Conservation (phyloP, 768 basidiomycete genomes). For the Lactarius akahatsu region DNA sequence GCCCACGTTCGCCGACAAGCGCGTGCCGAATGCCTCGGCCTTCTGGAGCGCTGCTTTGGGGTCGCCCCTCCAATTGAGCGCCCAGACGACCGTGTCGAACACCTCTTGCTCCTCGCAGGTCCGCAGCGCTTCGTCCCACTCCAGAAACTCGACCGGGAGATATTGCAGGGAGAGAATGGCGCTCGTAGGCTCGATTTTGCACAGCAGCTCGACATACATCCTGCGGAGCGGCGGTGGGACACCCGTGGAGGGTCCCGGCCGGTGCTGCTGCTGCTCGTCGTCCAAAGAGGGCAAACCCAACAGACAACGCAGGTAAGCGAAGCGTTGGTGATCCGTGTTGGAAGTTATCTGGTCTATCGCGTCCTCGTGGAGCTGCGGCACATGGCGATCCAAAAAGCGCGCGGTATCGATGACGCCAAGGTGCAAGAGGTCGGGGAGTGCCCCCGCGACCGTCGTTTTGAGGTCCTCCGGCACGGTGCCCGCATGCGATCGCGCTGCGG, state of each 20-base stretch:
- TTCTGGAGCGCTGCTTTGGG: slow-evolving; percentile 65
- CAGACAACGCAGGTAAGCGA: slow-evolving; percentile 75
- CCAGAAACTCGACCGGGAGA: slow-evolving; percentile 53
- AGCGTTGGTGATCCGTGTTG: slow-evolving; percentile 52
- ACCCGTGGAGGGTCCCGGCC: slow-evolving; percentile 40
- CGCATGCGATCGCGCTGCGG: slow-evolving; percentile 47
- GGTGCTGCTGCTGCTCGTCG: slow-evolving; percentile 45
- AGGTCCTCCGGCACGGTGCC: slow-evolving; percentile 58
- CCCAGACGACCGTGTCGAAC: slow-evolving; percentile 83
- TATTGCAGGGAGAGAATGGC: slow-evolving; percentile 62
- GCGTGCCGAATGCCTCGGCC: slow-evolving; percentile 57
- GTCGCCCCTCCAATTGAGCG: slow-evolving; percentile 60
- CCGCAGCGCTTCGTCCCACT: slow-evolving; percentile 53
- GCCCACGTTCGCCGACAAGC: slow-evolving; percentile 47
- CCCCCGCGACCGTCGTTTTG: slow-evolving; percentile 48
- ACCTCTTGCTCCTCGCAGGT: slow-evolving; percentile 67
- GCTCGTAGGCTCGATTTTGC: slow-evolving; percentile 60
- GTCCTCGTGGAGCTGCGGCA: slow-evolving; percentile 62
- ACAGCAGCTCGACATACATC: slow-evolving; percentile 71
- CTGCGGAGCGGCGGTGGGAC: slow-evolving; percentile 53
- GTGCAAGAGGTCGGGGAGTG: slow-evolving; percentile 65
- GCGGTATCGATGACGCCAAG: slow-evolving; percentile 67
- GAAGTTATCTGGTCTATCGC: slow-evolving; percentile 55
- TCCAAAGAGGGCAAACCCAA: slow-evolving; percentile 49
- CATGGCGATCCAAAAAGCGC: slow-evolving; percentile 62